Conservation (phyloP, 352 stramenopile genomes). For the Phytophthora melonis region DNA sequence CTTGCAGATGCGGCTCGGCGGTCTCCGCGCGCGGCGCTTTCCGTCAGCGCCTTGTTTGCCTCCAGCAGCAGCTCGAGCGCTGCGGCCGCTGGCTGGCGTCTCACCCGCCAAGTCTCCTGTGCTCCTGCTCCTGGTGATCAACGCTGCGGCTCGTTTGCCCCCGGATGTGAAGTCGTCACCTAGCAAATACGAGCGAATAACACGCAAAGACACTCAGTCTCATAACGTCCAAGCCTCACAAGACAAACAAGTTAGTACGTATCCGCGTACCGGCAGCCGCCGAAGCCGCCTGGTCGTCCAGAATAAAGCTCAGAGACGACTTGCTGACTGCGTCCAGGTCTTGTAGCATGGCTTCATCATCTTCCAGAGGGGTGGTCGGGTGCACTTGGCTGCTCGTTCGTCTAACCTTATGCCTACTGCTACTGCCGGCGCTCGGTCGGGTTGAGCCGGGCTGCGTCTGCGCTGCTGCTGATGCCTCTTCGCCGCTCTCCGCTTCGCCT, state of each 20-base stretch:
- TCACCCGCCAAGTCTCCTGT: conserved; percentile 43
- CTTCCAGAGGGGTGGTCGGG: conserved; percentile 27
- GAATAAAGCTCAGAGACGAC: conserved; percentile 80
- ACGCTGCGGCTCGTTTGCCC: conserved; percentile 29
- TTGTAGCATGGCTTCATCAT: conserved; percentile 9
- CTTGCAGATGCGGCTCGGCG: conserved; percentile 77
- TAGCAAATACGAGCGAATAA: conserved; percentile 9
- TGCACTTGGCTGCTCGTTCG: conserved; percentile 27
- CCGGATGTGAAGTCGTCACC: conserved; percentile 29
- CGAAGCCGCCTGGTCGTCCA: conserved; percentile 55
- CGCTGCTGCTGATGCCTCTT: conserved; percentile 3
- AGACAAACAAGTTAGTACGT: background rate
- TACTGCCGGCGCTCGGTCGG: conserved; percentile 10
- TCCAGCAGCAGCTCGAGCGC: conserved; percentile 5
- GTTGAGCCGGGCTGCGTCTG: conserved; percentile 14
- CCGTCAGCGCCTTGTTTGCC: conserved; percentile 46
- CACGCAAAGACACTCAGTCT: background rate
- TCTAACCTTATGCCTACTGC: conserved; percentile 40
- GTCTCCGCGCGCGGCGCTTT: conserved; percentile 61
- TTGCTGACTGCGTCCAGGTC: conserved; percentile 46
- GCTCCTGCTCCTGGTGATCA: conserved; percentile 41
- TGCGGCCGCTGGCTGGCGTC: conserved; percentile 2
- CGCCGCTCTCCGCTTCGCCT: conserved; percentile 23
- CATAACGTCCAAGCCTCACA: background rate
- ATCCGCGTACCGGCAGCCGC: conserved; percentile 26